Evolutionary conservation across 768 basidiomycete species (phyloP).

Genomic region (Zangia roseola): DNA sequence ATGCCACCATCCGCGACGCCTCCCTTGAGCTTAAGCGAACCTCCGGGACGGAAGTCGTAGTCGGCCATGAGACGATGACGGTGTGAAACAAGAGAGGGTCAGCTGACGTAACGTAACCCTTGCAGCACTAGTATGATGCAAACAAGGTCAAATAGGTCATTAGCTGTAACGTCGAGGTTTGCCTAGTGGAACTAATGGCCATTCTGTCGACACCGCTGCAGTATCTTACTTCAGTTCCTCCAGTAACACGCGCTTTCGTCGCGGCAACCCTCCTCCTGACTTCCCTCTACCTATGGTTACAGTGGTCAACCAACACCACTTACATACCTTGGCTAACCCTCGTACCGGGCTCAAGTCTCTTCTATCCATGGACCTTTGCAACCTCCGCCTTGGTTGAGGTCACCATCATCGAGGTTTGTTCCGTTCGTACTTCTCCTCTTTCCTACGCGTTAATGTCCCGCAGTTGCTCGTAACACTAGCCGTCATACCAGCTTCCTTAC

Average conservation of each 20-base stretch:
- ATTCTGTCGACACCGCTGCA: constrained; percentile 71
- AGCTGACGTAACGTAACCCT: constrained; percentile 32
- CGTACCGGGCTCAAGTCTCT: constrained; percentile 77
- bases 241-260: constrained; percentile 73
- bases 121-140: constrained; percentile 5
- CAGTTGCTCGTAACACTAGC: constrained; percentile 79
- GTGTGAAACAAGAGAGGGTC: constrained; percentile 7
- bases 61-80: constrained; percentile 58
- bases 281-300: constrained; percentile 62
- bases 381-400: constrained; percentile 87
- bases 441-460: constrained; percentile 4
- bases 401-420: constrained; percentile 75
- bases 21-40: constrained; percentile 90
- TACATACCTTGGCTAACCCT: constrained; percentile 69
- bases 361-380: constrained; percentile 92
- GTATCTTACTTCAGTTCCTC: constrained; percentile 69
- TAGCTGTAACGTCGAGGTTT: too few relatives aligned
- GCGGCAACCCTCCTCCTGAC: constrained; percentile 57
- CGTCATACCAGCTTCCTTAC: constrained; percentile 76
- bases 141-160: constrained; percentile 27
- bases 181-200: too few relatives aligned
- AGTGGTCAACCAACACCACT: constrained; percentile 48
- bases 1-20: constrained; percentile 74
- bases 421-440: not conserved
- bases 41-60: constrained; percentile 82